phyloP scores from a whole-genome alignment of 2,329 filamentous ascomycete species.

The Verticillium klebahnii region DNA sequence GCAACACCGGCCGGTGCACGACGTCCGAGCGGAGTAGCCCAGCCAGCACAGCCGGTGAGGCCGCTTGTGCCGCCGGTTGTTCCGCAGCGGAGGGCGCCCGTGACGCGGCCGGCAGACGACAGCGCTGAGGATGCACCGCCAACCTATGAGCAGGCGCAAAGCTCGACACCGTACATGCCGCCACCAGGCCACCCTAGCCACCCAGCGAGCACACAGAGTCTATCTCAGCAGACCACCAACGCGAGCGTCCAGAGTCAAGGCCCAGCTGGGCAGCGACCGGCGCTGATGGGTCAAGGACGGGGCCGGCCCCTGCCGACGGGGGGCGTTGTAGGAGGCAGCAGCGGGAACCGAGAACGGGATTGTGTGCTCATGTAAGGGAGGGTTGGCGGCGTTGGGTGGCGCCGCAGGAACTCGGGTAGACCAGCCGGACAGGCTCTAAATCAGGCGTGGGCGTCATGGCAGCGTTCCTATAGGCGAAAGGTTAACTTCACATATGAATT shows the following conservation, averaged over 20 bases:
- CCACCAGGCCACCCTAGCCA: conserved; percentile 47
- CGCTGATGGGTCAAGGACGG: conserved; percentile 7
- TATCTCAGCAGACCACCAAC: background rate
- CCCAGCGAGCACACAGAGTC: conserved; percentile 28
- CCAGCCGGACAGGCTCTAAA: no score
- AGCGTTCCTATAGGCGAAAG: no score
- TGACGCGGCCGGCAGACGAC: conserved; percentile 31
- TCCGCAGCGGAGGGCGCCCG: conserved; percentile 29
- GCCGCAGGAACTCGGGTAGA: background rate
- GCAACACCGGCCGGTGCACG: background rate
- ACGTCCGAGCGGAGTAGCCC: background rate
- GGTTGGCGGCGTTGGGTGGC: conserved; percentile 1
- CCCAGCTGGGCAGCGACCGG: conserved; percentile 5
- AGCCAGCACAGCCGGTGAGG: conserved; percentile 33
- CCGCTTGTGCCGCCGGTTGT: conserved; percentile 39
- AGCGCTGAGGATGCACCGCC: conserved; percentile 48
- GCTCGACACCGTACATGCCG: conserved; percentile 46
- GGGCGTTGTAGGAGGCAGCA: conserved; percentile 7
- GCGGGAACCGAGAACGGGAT: conserved; percentile 24
- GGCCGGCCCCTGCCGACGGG: conserved; percentile 8
- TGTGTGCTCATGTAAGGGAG: conserved; percentile 42
- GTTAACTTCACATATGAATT: no score
- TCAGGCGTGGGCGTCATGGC: no score
- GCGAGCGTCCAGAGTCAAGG: background rate
- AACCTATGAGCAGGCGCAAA: conserved; percentile 53